Evolutionary conservation across 176 grass and related monocot species (phyloP), one percentile per base, ranked within the genome.

Genomic region (Saccharum officinarum): DNA sequence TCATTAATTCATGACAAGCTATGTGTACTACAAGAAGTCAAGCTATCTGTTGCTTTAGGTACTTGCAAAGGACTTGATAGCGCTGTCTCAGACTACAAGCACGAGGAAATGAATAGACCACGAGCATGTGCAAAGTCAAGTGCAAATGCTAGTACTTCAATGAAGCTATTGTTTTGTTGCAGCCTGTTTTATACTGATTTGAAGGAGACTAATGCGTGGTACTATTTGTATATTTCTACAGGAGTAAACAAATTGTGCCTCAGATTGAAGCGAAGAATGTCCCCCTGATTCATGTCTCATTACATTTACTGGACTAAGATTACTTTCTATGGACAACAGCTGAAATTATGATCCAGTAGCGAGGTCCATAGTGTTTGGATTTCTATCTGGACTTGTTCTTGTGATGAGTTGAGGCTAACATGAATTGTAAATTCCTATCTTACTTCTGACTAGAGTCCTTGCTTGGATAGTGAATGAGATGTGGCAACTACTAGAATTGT

Each of bases 1-100:
- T 36, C 67, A 60, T 78, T 39, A 18, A 78, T 78, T 85, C 38
- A 41, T 85, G 55, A 7, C 67, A 42, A 33, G 23, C 8, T 84
- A 20, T 77, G 4, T 37, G 73, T 31, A 25, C 17, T 17, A 38
- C 33, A 45, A 66, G 15, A 70, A 40, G 45, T 18, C 36, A 68
- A 67, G 45, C 34, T 12, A 75, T 87, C 69, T 33, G 33, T 55
- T 37, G 36, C 18, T 23, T 37, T 37, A 37, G 36, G 36, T 37
- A 37, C 36, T 37, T 37, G 36, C 36, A 37, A 37, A 37, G 36
- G 36, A 37, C 36, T 37, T 37, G 36, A 6, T 37, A 37, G 4
- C 1, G 45, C 39, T 47, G 64, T 36, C 8, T 30, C 15, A n/a
- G 18, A 78, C 5, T 61, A 10, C 44, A 79, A 25, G 42, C 72